Evolutionary conservation across 495 filamentous ascomycete genomes (phyloP).

Genomic region (Penicillium goetzii): DNA sequence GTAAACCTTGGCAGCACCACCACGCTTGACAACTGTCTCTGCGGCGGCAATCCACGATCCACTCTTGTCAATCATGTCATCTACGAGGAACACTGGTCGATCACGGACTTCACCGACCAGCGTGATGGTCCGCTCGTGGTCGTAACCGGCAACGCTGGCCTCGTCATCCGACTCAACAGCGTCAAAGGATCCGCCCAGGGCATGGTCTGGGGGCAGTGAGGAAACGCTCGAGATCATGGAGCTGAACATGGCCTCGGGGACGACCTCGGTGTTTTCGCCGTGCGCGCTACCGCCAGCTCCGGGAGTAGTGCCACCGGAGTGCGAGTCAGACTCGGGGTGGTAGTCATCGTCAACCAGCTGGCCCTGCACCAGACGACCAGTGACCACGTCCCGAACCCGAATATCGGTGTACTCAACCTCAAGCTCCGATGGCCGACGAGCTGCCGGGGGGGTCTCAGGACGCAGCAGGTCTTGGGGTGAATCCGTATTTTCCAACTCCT

Average conservation of each 20-base stretch:
- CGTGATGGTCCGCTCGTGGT: conserved; percentile 90
- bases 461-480: conserved; percentile 24
- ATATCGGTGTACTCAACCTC: conserved; percentile 81
- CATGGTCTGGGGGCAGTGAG: conserved; percentile 57
- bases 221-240: conserved; percentile 68
- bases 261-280: conserved; percentile 47
- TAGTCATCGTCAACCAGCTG: conserved; percentile 96
- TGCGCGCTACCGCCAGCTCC: conserved; percentile 22
- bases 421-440: conserved; percentile 47
- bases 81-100: conserved; percentile 87
- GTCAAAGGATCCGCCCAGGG: conserved; percentile 81
- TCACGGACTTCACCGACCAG: conserved; percentile 90
- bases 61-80: conserved; percentile 98
- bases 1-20: conserved; percentile 90
- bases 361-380: conserved; percentile 89
- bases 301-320: conserved; percentile 54
- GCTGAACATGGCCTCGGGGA: conserved; percentile 64
- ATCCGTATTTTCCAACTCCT: conserved; percentile 22
- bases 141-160: conserved; percentile 67
- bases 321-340: conserved; percentile 74
- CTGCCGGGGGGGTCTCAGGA: conserved; percentile 42
- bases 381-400: conserved; percentile 86
- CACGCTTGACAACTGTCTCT: conserved; percentile 93
- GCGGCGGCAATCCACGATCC: conserved; percentile 98
- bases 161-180: conserved; percentile 85